Percentiles rank a stretch among this genome's conserved stretches.
Evolutionary conservation across 2,329 filamentous ascomycete species (phyloP).

Genomic region (Coleophoma crateriformis): DNA sequence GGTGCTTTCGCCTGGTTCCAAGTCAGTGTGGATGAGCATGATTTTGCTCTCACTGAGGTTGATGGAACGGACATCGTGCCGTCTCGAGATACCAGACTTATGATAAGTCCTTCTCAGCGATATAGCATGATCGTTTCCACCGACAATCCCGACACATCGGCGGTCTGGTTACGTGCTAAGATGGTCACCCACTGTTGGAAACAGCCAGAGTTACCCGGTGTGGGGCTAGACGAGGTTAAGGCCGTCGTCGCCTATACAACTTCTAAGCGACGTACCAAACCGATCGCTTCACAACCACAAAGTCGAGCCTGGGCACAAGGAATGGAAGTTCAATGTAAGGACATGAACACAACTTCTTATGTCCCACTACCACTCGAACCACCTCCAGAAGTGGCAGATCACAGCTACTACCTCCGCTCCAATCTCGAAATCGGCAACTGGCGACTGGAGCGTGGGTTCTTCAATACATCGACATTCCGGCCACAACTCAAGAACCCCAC

Average conservation of each 20-base stretch:
- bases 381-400: conserved; percentile 41
- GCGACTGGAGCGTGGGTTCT: conserved; percentile 50
- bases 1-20: conserved; percentile 70
- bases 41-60: conserved; percentile 60
- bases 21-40: conserved; percentile 63
- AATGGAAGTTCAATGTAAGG: conserved; percentile 24
- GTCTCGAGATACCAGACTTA: conserved; percentile 50
- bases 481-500: conserved; percentile 41
- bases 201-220: conserved; percentile 37
- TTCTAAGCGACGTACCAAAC: conserved; percentile 2
- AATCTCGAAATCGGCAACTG: conserved; percentile 56
- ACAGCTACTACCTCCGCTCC: conserved; percentile 47
- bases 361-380: conserved; percentile 35
- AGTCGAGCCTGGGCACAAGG: conserved; percentile 37
- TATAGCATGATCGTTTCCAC: conserved; percentile 62
- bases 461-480: conserved; percentile 51
- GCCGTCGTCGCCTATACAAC: conserved; percentile 41
- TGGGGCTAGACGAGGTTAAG: conserved; percentile 38
- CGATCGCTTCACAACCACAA: conserved; percentile 9
- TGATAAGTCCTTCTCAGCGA: conserved; percentile 64
- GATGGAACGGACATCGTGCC: conserved; percentile 65
- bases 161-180: conserved; percentile 61
- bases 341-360: conserved; percentile 35
- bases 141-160: conserved; percentile 44
- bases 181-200: conserved; percentile 58